Evolutionary conservation across 768 basidiomycete genomes (phyloP), one percentile per base, ranked within the genome.

Genomic region (Suillus bovinus): DNA sequence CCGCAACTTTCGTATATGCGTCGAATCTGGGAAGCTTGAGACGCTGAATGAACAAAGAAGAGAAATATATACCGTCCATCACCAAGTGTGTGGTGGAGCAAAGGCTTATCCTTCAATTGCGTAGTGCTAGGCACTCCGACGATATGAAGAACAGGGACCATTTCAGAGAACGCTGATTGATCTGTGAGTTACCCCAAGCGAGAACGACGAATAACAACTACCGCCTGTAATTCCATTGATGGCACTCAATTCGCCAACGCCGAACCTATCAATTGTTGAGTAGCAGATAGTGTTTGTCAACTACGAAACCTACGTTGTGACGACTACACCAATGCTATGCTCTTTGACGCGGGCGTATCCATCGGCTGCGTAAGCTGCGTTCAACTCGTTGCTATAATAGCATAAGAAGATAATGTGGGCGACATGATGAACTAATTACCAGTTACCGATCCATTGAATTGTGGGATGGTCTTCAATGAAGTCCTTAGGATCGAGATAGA

Each of bases 231-330:
- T 85, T 46, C 91, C 91, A 67, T 93, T 93, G 39, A 90, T 86
- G 5, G 94, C 94, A 44, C 89, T 91, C 49, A 96, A 77, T 72
- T 97, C 95, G 17, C 95, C 95, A n/a, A 97, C 95, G 60, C 95
- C 95, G 66, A 95, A 96, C 2, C 89, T 90, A 59, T 29, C 7
- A 20, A 29, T 6, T 22, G 9, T 1, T 22, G 50, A 54, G 14
- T 58, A 27, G 33, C 36, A 39, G 42, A 60, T 17, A 7, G 22
- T 24, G 58, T 49, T 14, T 33, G 31, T 31, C 38, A 5, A 41
- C 2, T 22, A 5, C n/a, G 14, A 36, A 16, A 69, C 79, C n/a
- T 68, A 89, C 88, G 90, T 97, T 13, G 95, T 96, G 36, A 84
- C 74, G 5, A 94, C 74, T 9, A 86, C 91, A 56, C 91, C 91